A percentile compares a stretch with the other conserved stretches of the same genome.
These are phyloP conservation scores for Coniochaeta prunicola DNA, from an alignment of 2,329 filamentous ascomycete genomes.

Conservation along the genomic window DNA sequence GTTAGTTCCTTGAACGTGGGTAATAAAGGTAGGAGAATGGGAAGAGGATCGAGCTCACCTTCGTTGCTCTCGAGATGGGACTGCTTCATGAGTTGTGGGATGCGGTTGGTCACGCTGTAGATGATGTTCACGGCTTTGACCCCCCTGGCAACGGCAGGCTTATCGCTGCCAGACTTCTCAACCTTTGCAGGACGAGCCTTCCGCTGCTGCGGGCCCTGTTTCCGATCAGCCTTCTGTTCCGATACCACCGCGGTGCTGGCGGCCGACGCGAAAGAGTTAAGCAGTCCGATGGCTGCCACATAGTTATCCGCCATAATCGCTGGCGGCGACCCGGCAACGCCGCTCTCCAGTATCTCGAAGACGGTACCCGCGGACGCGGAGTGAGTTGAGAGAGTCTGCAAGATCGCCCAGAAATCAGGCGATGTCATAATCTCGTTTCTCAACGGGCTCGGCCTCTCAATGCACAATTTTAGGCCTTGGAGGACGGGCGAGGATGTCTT, in stretches of 20 bases:
- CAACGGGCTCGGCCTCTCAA: slow-evolving; percentile 68
- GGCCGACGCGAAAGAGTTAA: slow-evolving; percentile 84
- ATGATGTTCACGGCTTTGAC: slow-evolving; percentile 76
- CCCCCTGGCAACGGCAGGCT: slow-evolving; percentile 67
- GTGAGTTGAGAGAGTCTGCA: slow-evolving; percentile 66
- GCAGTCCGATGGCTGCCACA: slow-evolving; percentile 71
- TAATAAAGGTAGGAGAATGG: neutral
- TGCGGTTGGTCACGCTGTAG: slow-evolving; percentile 72
- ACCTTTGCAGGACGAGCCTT: slow-evolving; percentile 36
- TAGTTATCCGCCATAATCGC: slow-evolving; percentile 95
- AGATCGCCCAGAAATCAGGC: slow-evolving; percentile 92
- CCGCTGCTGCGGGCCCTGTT: slow-evolving; percentile 12
- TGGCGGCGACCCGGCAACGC: slow-evolving; percentile 65
- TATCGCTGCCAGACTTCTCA: slow-evolving; percentile 50
- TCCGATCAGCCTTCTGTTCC: slow-evolving; percentile 60
- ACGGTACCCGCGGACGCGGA: slow-evolving; percentile 67
- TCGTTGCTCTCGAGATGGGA: slow-evolving; percentile 85
- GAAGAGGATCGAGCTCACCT: slow-evolving; percentile 39
- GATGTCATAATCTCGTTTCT: slow-evolving; percentile 92
- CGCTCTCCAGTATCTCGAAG: slow-evolving; percentile 78
- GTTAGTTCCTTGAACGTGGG: slow-evolving; percentile 18
- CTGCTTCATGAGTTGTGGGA: slow-evolving; percentile 82
- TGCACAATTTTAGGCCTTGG: slow-evolving; percentile 72
- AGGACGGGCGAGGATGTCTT: slow-evolving; percentile 70
- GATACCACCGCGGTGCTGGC: slow-evolving; percentile 64